Evolutionary conservation across 2,329 filamentous ascomycete species (phyloP).

Genomic region (Cercospora sp.): DNA sequence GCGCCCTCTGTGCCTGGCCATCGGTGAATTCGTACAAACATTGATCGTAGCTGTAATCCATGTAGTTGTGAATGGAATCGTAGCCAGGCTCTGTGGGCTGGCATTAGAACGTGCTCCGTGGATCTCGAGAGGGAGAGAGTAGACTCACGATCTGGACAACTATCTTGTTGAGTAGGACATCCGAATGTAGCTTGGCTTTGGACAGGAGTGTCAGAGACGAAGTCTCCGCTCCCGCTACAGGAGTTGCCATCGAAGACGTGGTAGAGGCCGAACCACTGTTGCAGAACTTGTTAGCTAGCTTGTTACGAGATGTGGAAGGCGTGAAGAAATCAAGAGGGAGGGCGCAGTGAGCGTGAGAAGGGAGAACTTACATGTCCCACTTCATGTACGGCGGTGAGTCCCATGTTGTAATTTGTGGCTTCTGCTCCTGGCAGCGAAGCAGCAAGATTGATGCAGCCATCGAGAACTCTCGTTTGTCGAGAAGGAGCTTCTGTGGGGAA

Average conservation of each 20-base stretch:
- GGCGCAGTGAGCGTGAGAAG: neutral
- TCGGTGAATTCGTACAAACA: constrained; percentile 25
- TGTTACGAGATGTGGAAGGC: neutral
- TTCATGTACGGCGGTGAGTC: constrained; percentile 47
- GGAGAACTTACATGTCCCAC: constrained; percentile 37
- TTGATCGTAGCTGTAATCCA: constrained; percentile 42
- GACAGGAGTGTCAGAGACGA: constrained; percentile 44
- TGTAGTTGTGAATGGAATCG: constrained; percentile 57
- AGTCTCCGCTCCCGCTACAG: constrained; percentile 45
- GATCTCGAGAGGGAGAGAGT: neutral
- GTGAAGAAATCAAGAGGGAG: neutral
- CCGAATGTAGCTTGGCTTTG: constrained; percentile 48
- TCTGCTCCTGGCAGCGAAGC: constrained; percentile 53
- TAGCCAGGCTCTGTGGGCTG: constrained; percentile 13
- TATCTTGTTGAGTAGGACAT: constrained; percentile 51
- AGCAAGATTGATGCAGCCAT: constrained; percentile 57
- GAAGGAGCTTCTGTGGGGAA: constrained; percentile 42
- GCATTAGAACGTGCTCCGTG: neutral
- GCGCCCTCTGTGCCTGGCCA: constrained; percentile 20
- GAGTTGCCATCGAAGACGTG: constrained; percentile 46
- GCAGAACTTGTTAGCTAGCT: neutral
- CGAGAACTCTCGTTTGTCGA: constrained; percentile 42
- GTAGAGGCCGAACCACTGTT: constrained; percentile 33
- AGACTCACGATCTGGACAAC: constrained; percentile 42
- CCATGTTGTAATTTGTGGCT: constrained; percentile 47